Percentiles rank a stretch among this genome's conserved stretches.
These are phyloP conservation scores for Lagenidium sp. DNA, from an alignment of 352 stramenopile genomes.

Conservation along the genomic window DNA sequence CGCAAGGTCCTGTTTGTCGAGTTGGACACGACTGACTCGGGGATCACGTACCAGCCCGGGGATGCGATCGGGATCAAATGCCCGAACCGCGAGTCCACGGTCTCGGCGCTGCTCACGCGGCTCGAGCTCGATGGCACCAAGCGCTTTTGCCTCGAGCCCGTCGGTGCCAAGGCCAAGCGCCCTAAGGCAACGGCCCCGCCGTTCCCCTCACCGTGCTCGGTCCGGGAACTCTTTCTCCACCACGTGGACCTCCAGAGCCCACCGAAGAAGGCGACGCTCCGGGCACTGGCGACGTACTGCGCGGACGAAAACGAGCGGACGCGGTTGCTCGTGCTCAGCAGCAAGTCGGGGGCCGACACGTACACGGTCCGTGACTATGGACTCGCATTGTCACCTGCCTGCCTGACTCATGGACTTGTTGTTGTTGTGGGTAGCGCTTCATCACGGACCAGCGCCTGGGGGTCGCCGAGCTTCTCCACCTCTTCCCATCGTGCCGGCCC, in stretches of 20 bases:
- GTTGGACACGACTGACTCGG: conserved; percentile 29
- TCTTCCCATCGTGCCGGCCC: conserved; percentile 89
- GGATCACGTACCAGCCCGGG: conserved; percentile 63
- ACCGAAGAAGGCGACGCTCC: conserved; percentile 70
- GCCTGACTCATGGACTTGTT: not conserved
- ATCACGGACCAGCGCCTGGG: conserved; percentile 85
- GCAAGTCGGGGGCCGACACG: conserved; percentile 51
- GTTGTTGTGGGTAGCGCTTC: conserved; percentile 39
- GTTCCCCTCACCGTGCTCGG: conserved; percentile 42
- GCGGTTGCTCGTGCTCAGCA: conserved; percentile 56
- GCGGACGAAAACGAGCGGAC: conserved; percentile 46
- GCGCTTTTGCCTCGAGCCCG: conserved; percentile 25
- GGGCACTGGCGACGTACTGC: conserved; percentile 59
- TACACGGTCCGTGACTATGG: conserved; percentile 61
- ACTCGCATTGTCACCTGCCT: too few species aligned
- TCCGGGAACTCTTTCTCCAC: conserved; percentile 68
- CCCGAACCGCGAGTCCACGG: conserved; percentile 55
- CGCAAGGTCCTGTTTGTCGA: conserved; percentile 53
- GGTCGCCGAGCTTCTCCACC: conserved; percentile 85
- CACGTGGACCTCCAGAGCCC: conserved; percentile 77
- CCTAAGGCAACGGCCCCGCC: conserved; percentile 16
- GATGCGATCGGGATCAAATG: conserved; percentile 85
- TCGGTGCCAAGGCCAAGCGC: conserved; percentile 3
- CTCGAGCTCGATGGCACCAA: conserved; percentile 30
- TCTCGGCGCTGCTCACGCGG: conserved; percentile 51